phyloP scores from a whole-genome alignment of 2,329 filamentous ascomycete genomes.

The Rhynchosporium graminicola region DNA sequence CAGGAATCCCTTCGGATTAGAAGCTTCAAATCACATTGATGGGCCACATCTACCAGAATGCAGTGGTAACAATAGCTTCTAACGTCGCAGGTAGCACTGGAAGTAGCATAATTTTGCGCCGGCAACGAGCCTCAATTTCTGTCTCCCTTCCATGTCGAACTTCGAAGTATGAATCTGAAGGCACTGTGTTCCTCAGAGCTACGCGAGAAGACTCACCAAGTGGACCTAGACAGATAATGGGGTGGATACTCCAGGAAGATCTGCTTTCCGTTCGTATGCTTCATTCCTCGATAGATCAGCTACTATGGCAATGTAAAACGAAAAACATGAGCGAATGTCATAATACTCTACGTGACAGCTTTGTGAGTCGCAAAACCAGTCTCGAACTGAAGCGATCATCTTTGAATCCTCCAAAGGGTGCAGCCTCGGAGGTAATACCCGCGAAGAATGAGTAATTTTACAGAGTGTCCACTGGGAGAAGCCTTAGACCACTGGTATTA shows the following conservation, averaged over 20 bases:
- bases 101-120: neutral
- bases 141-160: neutral
- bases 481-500: constrained; percentile 14
- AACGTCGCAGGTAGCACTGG: neutral
- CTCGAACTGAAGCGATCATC: neutral
- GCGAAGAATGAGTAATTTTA: neutral
- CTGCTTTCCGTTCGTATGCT: constrained; percentile 11
- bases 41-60: constrained; percentile 11
- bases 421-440: neutral
- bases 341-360: neutral
- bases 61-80: neutral
- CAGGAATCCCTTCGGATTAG: no score
- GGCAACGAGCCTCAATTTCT: neutral
- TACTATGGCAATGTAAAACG: constrained; percentile 16
- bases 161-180: neutral
- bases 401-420: neutral
- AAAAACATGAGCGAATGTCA: neutral
- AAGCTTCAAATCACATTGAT: neutral
- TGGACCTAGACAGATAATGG: neutral
- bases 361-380: neutral
- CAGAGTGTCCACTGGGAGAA: neutral
- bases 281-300: neutral
- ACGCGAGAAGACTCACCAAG: neutral
- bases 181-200: neutral
- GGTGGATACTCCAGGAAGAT: constrained; percentile 17